These are phyloP conservation scores for Suhomyces xylopsoci DNA, from an alignment of 805 yeast genomes.

Conservation along the genomic window DNA sequence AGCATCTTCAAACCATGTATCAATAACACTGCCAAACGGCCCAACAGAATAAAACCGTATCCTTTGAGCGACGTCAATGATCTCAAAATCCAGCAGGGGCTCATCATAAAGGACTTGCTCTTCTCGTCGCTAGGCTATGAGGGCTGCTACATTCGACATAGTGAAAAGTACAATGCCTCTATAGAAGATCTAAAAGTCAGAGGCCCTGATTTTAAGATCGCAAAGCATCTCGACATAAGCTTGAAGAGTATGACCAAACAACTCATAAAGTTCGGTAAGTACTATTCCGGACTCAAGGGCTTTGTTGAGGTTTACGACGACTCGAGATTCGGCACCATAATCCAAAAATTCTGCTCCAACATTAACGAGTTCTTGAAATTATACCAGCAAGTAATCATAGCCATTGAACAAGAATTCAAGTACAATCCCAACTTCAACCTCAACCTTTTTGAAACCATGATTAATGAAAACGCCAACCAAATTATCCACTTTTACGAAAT, in stretches of 20 bases:
- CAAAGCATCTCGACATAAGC: conserved; percentile 69
- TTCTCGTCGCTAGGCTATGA: conserved; percentile 69
- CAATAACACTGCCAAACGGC: conserved; percentile 7
- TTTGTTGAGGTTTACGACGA: conserved; percentile 62
- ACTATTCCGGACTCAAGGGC: conserved; percentile 53
- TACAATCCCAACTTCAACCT: conserved; percentile 53
- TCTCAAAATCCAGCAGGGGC: conserved; percentile 64
- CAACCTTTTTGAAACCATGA: conserved; percentile 47
- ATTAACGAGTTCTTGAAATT: conserved; percentile 31
- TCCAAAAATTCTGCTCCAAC: conserved; percentile 68
- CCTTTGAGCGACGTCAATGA: conserved; percentile 48
- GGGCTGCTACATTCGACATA: conserved; percentile 72
- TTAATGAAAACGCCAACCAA: conserved; percentile 25
- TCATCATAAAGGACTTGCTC: conserved; percentile 66
- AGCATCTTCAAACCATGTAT: conserved; percentile 13
- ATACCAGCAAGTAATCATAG: conserved; percentile 30
- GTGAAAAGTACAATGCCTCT: conserved; percentile 55
- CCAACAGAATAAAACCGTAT: conserved; percentile 32
- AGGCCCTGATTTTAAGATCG: conserved; percentile 77
- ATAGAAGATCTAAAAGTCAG: conserved; percentile 38
- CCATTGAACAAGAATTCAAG: conserved; percentile 55
- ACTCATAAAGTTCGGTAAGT: conserved; percentile 60
- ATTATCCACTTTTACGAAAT: conserved; percentile 60
- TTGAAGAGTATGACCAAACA: conserved; percentile 66
- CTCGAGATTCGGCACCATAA: conserved; percentile 60